Conservation (phyloP, 306 rosid genomes). For the Ammopiptanthus mongolicus region DNA sequence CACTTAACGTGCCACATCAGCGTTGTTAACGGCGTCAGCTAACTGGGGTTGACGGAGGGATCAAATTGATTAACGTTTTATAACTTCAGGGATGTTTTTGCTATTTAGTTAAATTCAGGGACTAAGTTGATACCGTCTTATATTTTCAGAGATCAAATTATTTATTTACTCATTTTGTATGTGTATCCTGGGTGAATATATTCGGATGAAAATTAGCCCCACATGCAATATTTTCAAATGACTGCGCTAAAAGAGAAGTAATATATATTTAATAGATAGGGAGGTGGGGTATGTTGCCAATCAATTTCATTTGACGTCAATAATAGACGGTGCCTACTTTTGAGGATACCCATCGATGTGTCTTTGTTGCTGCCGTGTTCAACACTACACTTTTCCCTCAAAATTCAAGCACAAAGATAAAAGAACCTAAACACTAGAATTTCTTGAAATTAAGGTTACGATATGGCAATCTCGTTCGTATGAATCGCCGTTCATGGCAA, state of each 20-base stretch:
- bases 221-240: not conserved
- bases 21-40: too few species aligned
- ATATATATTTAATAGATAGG: too few species aligned
- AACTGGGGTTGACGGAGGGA: too few species aligned
- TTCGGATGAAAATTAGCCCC: not conserved
- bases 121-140: too few species aligned
- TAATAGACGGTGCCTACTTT: slow-evolving; percentile 65
- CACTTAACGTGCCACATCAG: too few species aligned
- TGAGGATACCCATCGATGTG: slow-evolving; percentile 38
- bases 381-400: slow-evolving; percentile 30
- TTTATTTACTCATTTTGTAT: too few species aligned
- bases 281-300: too few species aligned
- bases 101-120: too few species aligned
- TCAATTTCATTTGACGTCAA: slow-evolving; percentile 33
- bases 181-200: too few species aligned
- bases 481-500: slow-evolving; percentile 14
- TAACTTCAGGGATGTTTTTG: too few species aligned
- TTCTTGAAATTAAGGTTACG: not conserved
- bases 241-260: not conserved
- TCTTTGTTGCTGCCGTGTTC: slow-evolving; percentile 40
- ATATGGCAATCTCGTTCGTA: not conserved
- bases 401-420: slow-evolving; percentile 28
- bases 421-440: not conserved
- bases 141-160: too few species aligned
- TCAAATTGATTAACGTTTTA: too few species aligned